Percentiles rank a stretch among this genome's conserved stretches.
phyloP scores from a whole-genome alignment of 495 filamentous ascomycete species.

The Neurospora tetraspora region DNA sequence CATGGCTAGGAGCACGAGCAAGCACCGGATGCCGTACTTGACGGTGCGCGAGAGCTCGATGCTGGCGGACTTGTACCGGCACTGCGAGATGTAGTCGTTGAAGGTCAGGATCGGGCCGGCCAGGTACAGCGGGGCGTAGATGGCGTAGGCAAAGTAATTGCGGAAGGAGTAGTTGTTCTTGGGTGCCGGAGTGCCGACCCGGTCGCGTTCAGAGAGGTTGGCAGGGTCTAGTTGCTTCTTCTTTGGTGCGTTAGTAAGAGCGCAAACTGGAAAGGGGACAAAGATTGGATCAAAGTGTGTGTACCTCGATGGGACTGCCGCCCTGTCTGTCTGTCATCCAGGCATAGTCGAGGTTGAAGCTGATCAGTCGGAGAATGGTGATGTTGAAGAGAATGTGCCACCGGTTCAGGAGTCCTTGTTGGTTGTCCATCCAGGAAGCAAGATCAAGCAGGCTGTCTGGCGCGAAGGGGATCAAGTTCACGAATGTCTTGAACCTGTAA shows the following conservation, averaged over 20 bases:
- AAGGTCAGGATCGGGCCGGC: slow-evolving; percentile 92
- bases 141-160: slow-evolving; percentile 77
- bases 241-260: slow-evolving; percentile 61
- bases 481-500: slow-evolving; percentile 59
- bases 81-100: slow-evolving; percentile 93
- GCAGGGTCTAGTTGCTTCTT: slow-evolving; percentile 94
- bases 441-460: slow-evolving; percentile 38
- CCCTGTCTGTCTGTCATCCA: slow-evolving; percentile 68
- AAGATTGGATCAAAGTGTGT: slow-evolving; percentile 12
- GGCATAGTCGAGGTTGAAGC: slow-evolving; percentile 95
- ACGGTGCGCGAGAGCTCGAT: slow-evolving; percentile 57
- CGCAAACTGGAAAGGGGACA: not conserved
- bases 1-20: slow-evolving; percentile 75
- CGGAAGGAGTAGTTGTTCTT: slow-evolving; percentile 61
- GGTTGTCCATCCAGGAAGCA: slow-evolving; percentile 59
- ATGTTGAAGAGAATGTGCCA: slow-evolving; percentile 98
- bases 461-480: slow-evolving; percentile 35
- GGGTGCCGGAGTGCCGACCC: slow-evolving; percentile 64
- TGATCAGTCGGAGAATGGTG: slow-evolving; percentile 84
- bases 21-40: slow-evolving; percentile 75
- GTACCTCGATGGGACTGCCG: slow-evolving; percentile 75
- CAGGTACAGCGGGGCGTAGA: slow-evolving; percentile 90
- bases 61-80: slow-evolving; percentile 55
- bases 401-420: slow-evolving; percentile 70
- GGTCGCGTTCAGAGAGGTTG: slow-evolving; percentile 76